Percentiles rank a stretch among this genome's conserved stretches.
Conservation (phyloP, 2,329 filamentous ascomycete genomes). For the Xylaria sp. region DNA sequence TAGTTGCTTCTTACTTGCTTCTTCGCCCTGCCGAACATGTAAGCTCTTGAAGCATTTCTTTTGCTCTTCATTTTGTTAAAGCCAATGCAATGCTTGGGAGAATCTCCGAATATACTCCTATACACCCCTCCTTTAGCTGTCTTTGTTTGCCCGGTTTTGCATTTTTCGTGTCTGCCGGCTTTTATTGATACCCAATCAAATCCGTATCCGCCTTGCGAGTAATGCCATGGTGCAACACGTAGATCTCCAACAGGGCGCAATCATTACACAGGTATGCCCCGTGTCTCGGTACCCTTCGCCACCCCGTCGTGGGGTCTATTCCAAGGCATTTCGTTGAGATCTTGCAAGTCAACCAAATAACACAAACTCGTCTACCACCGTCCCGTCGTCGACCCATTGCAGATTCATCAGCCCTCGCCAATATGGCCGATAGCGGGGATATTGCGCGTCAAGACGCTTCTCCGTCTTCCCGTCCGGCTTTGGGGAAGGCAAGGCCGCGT, state of each 20-base stretch:
- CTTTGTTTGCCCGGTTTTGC: constrained; percentile 24
- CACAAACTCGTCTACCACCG: constrained; percentile 11
- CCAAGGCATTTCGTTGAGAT: constrained; percentile 33
- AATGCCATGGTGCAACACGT: constrained; percentile 42
- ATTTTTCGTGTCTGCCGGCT: constrained; percentile 28
- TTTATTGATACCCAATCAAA: constrained; percentile 42
- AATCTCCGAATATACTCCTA: constrained; percentile 6
- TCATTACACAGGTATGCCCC: constrained; percentile 42
- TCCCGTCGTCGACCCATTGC: constrained; percentile 18
- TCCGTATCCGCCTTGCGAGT: constrained; percentile 30
- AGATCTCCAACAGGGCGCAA: constrained; percentile 26
- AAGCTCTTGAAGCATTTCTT: constrained; percentile 7
- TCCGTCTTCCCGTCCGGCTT: constrained; percentile 33
- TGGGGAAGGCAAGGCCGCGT: constrained; percentile 40
- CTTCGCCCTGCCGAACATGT: constrained; percentile 15
- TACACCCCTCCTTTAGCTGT: not conserved
- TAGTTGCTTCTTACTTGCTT: not conserved
- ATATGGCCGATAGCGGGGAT: constrained; percentile 44
- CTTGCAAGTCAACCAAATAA: constrained; percentile 19
- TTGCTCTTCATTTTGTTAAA: constrained; percentile 7
- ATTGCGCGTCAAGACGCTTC: constrained; percentile 34
- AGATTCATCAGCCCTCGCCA: constrained; percentile 31
- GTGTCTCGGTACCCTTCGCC: constrained; percentile 35
- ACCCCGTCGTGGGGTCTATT: constrained; percentile 27
- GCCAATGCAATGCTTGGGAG: not conserved